Evolutionary conservation across 2,329 filamentous ascomycete species (phyloP).

Genomic region (Cryphonectria nitschkei): DNA sequence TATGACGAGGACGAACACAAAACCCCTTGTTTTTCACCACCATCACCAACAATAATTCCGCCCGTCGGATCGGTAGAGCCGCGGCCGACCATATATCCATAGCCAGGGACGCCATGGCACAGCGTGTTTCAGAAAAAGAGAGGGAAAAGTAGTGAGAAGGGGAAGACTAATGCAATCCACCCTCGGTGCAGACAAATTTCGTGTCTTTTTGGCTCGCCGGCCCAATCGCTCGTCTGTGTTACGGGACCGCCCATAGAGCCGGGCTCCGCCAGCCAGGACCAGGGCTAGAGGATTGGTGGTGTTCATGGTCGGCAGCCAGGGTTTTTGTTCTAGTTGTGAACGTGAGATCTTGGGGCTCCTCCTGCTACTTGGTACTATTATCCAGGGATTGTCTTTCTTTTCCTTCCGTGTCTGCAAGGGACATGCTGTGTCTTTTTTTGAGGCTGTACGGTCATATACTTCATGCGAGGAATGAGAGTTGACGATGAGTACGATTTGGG

Average conservation of each 20-base stretch:
- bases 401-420: background rate
- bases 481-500: background rate
- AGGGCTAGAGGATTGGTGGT: background rate
- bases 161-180: slow-evolving; percentile 2
- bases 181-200: background rate
- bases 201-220: background rate
- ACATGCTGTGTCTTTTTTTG: background rate
- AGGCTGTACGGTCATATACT: too few relatives aligned
- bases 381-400: background rate
- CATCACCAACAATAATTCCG: background rate
- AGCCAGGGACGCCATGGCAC: background rate
- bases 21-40: background rate
- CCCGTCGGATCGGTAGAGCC: background rate
- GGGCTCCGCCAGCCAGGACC: background rate
- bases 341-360: background rate
- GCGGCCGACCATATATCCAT: background rate
- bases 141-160: background rate
- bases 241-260: background rate
- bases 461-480: too few relatives aligned
- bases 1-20: background rate
- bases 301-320: background rate
- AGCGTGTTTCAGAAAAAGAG: background rate
- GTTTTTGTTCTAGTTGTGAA: background rate
- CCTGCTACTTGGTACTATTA: background rate
- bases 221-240: background rate